Percentiles rank a stretch among this genome's conserved stretches.
phyloP scores from a whole-genome alignment of 441 rosid species.

The Raphanus hybrid region DNA sequence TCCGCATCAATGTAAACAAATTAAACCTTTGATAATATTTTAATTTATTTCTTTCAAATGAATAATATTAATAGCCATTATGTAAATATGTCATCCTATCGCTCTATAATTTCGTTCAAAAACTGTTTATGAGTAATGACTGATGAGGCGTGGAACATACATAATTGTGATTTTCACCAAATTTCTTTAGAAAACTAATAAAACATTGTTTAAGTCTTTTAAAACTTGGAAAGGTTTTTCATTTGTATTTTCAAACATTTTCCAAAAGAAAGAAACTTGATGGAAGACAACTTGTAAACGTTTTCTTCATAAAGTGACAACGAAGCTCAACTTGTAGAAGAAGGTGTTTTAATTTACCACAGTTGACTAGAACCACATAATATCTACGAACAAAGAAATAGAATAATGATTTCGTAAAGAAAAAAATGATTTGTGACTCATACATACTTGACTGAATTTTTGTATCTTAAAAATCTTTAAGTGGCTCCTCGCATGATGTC shows the following conservation, averaged over 20 bases:
- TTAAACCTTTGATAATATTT: not conserved
- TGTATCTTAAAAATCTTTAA: not conserved
- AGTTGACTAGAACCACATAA: not conserved
- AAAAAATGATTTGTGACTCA: not conserved
- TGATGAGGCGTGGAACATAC: not conserved
- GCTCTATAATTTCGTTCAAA: not conserved
- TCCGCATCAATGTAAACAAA: not conserved
- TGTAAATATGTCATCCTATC: not conserved
- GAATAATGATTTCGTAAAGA: not conserved
- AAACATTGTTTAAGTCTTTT: not conserved
- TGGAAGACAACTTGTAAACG: not conserved
- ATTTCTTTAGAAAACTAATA: not conserved
- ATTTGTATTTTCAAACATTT: not conserved
- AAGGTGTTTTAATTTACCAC: slow-evolving; percentile 9
- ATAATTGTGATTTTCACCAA: not conserved
- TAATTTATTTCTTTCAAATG: not conserved
- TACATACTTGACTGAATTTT: not conserved
- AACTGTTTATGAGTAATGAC: not conserved
- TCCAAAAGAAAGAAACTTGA: not conserved
- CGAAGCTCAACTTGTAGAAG: not conserved
- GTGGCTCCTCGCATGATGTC: slow-evolving; percentile 31
- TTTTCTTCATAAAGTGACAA: slow-evolving; percentile 2
- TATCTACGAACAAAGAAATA: not conserved
- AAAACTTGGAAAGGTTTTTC: not conserved
- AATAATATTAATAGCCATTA: too few species aligned